Conservation (phyloP, 176 grass and related monocot species). For the Leersia perrieri region DNA sequence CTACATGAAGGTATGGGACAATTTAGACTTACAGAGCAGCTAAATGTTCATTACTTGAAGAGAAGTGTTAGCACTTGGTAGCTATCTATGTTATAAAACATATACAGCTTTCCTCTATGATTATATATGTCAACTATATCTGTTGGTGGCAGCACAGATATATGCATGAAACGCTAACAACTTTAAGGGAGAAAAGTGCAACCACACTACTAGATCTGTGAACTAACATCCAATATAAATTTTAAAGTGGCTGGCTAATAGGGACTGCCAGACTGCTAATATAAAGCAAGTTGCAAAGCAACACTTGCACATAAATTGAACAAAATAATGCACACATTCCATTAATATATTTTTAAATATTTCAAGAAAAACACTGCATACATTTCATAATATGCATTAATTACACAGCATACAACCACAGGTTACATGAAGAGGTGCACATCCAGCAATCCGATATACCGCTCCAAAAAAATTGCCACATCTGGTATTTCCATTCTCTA, state of each 20-base stretch:
- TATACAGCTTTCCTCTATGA: not conserved
- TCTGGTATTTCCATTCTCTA: constrained; percentile 13
- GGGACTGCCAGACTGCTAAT: not conserved
- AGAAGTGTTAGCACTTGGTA: not conserved
- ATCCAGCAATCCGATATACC: not conserved
- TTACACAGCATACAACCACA: not conserved
- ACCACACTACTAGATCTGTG: not conserved
- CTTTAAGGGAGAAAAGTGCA: not conserved
- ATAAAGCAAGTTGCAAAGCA: constrained; percentile 16
- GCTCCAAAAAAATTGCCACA: not conserved
- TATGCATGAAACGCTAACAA: constrained; percentile 1
- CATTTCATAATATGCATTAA: not conserved
- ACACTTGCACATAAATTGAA: constrained; percentile 14
- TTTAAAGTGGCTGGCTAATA: constrained; percentile 21
- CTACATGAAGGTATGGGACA: not conserved
- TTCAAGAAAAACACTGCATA: constrained; percentile 4
- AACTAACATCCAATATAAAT: constrained; percentile 15
- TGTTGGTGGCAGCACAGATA: not conserved
- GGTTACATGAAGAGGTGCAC: constrained; percentile 24
- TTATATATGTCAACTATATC: constrained; percentile 19
- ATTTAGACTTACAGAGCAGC: not conserved
- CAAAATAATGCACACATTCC: not conserved
- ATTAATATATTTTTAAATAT: not conserved
- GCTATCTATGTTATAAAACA: not conserved
- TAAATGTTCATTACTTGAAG: not conserved